Base-by-base conservation (phyloP, 768 basidiomycete genomes). In the Leucosporidium yakuticum region DNA sequence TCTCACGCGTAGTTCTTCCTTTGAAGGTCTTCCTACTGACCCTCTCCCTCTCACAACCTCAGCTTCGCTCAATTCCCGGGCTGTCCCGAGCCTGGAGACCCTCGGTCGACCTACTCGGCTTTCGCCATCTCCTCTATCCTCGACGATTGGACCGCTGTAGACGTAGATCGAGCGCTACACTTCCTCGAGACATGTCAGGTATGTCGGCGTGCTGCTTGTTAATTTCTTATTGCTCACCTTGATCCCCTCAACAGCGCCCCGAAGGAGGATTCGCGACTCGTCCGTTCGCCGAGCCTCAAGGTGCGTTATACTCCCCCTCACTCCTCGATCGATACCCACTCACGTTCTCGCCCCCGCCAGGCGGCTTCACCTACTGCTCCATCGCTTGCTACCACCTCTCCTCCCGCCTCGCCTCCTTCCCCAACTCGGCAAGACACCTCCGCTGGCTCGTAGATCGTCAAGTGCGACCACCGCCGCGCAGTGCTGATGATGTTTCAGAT, bases 301-400 rank as follows among this genome's bases (percentile, higher is more conserved):
- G 91, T 89, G 64, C 25, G 81, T 60, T 31, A 21, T 5, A 25
- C 4, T 32, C 31, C 34, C 0, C 8, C 48, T 53, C 55, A 6
- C 20, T 36, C 12, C 6, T 7, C 39, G 3, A 44, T 44, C 39
- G 39, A 8, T 44, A 27, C 36, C 12, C 12, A 59, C 20, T 44
- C 9, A 19, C 19, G 31, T 14, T 32, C 2, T 25, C n/a, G 23
- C 11, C 39, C 15, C 39, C 20, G 19, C 2, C 71, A 92, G 93
- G 94, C 25, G 95, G 95, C 11, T 89, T 92, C 23, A 96, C 95
- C 1, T 98, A 97, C 78, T 94, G 90, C 73, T 88, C 90, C 0
- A 77, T 96, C 32, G 91, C 93, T 1, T 83, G 88, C 0, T 81
- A 94, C 19, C 77, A 84, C 64, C 82, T 90, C 61, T 81, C 81